phyloP scores from a whole-genome alignment of 1,139 yeast genomes.

The Blastobotrys proliferans region DNA sequence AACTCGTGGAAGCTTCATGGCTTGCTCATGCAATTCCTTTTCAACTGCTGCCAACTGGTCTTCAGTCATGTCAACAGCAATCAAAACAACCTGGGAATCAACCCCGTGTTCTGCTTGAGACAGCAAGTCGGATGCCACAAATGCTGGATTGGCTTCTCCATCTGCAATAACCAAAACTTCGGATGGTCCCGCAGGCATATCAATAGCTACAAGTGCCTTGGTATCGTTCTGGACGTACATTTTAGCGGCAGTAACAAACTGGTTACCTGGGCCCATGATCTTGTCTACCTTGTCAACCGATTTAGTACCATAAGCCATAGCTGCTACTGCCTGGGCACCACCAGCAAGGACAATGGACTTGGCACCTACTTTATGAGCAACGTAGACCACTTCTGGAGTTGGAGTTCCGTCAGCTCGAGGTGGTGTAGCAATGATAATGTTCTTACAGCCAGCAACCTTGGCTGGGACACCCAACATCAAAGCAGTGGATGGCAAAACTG shows the following conservation, averaged over 20 bases:
- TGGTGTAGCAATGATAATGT: conserved; percentile 95
- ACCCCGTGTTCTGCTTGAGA: conserved; percentile 99
- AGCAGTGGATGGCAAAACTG: conserved; percentile 95
- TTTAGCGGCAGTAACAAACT: conserved; percentile 98
- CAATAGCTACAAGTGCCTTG: conserved; percentile 90
- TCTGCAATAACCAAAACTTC: conserved; percentile 96
- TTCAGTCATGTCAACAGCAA: conserved; percentile 69
- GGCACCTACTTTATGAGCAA: conserved; percentile 94
- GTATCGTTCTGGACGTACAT: conserved; percentile 97
- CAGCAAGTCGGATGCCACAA: conserved; percentile 89
- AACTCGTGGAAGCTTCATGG: conserved; percentile 81
- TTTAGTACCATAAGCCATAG: conserved; percentile 97
- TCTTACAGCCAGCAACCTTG: conserved; percentile 93
- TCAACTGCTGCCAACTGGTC: conserved; percentile 65
- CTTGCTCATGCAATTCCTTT: conserved; percentile 78
- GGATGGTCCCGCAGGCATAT: conserved; percentile 99
- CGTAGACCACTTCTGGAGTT: conserved; percentile 96
- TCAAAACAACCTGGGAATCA: conserved; percentile 91
- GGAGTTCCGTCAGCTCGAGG: conserved; percentile 90
- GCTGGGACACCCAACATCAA: conserved; percentile 99
- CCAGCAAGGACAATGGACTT: conserved; percentile 89
- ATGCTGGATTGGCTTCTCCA: conserved; percentile 80
- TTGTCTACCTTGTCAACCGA: conserved; percentile 90
- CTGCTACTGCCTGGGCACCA: conserved; percentile 98
- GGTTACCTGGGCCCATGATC: conserved; percentile 98